Evolutionary conservation across 495 filamentous ascomycete genomes (phyloP), one percentile per base, ranked within the genome.

Genomic region (Xylaria palmicola): DNA sequence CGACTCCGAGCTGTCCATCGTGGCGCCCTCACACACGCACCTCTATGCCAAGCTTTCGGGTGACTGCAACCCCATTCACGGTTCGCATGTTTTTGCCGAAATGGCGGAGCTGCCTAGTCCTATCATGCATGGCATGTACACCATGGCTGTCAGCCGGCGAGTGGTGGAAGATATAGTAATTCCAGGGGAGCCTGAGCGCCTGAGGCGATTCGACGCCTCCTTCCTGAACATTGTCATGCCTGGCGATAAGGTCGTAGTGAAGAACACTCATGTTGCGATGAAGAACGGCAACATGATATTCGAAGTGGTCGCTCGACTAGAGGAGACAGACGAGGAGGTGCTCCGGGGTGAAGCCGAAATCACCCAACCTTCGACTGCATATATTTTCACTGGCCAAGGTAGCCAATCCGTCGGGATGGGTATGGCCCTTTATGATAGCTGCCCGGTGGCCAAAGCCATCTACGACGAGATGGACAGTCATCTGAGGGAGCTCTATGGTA

Each of bases 391-490:
- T 54, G 90, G 90, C 27, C 90, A 94, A 74, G 90, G 90, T 40
- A 90, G 86, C 29, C 90, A 94, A 66, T 90, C 93, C 70, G 90
- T 93, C 70, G 90, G 90, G 47, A 94, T 94, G 90, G 90, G 90
- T 74, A 94, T 94, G 90, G 90, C 92, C 70, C 82, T 94, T 17
- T 94, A 94, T 64, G 84, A 77, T 36, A 89, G 82, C 75, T 92
- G 89, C 64, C 78, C 85, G 6, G 90, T 94, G 29, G 90, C 90
- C 26, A 86, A 85, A 70, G 89, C 92, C 70, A 90, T 94, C 37
- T 94, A 91, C 89, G 90, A 94, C 67, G 81, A 89, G 39, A 90
- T 90, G 29, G 90, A 94, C 71, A 86, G 83, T 67, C 90, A 94
- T 70, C 91, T 94, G 74, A 86, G 92, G 77, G 90, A 93, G 73